Evolutionary conservation across 164 flowering plant genomes (phyloP), one percentile per base, ranked within the genome.

Genomic region (Vitis rupestris): DNA sequence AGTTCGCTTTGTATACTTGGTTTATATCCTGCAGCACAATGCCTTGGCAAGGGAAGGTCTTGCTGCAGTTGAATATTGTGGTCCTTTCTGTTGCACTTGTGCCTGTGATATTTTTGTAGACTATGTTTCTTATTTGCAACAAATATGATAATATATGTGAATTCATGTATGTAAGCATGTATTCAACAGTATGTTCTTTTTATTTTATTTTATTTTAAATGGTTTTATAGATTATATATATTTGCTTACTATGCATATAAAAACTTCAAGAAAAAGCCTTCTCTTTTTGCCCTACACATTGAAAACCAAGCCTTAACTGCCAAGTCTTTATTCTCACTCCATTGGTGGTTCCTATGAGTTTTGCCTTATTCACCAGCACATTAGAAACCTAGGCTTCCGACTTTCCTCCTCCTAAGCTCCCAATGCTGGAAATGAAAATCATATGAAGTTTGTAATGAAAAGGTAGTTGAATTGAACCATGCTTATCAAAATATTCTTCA

Each of bases 301-400:
- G 6, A 31, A 31, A 31, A 31, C 7, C 44, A 31, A 31, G 7
- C 0, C 44, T 31, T 75, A 85, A 90, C 86, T 84, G 87, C 93
- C 93, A 89, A 30, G 89, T 87, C 79, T 91, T 91, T 53, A 90
- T 91, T 70, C 97, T 80, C 0, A 88, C 86, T 12, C 94, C 97
- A 73, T 91, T 89, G 4, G 79, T 80, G 61, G 97, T 91, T 63
- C 84, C 88, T 7, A 74, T 14, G 10, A 89, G 50, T 47, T 0
- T 81, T 30, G 82, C 87, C 61, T 78, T 60, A 19, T 73, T 72
- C 37, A 89, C 91, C 3, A 68, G 11, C 23, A 87, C 80, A 61
- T 81, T 69, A 27, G 89, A 87, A 15, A 89, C 93, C 12, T 63
- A 13, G 19, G 79, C 86, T 61, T 59, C 73, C 8, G 82, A 59